These are phyloP conservation scores for Kodamaea laetipori DNA, from an alignment of 805 yeast genomes.

Conservation along the genomic window DNA sequence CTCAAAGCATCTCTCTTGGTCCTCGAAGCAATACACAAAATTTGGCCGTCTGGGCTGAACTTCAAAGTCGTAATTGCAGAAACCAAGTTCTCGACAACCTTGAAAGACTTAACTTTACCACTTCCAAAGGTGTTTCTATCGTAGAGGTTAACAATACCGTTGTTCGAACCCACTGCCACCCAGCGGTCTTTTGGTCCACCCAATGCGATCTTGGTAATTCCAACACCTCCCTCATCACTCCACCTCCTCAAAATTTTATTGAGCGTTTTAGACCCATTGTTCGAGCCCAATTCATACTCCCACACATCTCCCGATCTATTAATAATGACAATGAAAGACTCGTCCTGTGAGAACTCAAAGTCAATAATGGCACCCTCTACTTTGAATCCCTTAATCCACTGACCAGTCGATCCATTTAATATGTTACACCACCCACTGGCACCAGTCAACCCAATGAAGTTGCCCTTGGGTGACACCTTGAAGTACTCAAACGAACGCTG, in stretches of 20 bases:
- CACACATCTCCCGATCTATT: slow-evolving; percentile 84
- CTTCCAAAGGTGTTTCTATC: slow-evolving; percentile 46
- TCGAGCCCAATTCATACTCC: slow-evolving; percentile 58
- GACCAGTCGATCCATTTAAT: slow-evolving; percentile 75
- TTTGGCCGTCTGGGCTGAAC: slow-evolving; percentile 87
- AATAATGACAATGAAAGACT: slow-evolving; percentile 52
- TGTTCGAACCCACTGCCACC: slow-evolving; percentile 85
- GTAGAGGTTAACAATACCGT: slow-evolving; percentile 88
- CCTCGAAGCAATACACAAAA: slow-evolving; percentile 81
- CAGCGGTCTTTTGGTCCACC: slow-evolving; percentile 74
- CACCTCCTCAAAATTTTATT: slow-evolving; percentile 64
- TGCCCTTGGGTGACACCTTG: slow-evolving; percentile 72
- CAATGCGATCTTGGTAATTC: slow-evolving; percentile 72
- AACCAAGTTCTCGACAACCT: slow-evolving; percentile 73
- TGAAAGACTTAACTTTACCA: slow-evolving; percentile 51
- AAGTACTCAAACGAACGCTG: slow-evolving; percentile 90
- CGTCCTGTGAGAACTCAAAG: slow-evolving; percentile 62
- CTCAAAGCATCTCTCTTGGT: slow-evolving; percentile 84
- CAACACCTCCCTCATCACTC: slow-evolving; percentile 85
- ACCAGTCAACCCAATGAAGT: slow-evolving; percentile 74
- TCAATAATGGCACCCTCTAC: slow-evolving; percentile 86
- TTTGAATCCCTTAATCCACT: slow-evolving; percentile 84
- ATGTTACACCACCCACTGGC: slow-evolving; percentile 90
- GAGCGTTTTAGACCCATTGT: slow-evolving; percentile 10
- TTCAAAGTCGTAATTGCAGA: slow-evolving; percentile 73